Conservation (phyloP, 2,329 filamentous ascomycete genomes). For the Emmonsia crescens region DNA sequence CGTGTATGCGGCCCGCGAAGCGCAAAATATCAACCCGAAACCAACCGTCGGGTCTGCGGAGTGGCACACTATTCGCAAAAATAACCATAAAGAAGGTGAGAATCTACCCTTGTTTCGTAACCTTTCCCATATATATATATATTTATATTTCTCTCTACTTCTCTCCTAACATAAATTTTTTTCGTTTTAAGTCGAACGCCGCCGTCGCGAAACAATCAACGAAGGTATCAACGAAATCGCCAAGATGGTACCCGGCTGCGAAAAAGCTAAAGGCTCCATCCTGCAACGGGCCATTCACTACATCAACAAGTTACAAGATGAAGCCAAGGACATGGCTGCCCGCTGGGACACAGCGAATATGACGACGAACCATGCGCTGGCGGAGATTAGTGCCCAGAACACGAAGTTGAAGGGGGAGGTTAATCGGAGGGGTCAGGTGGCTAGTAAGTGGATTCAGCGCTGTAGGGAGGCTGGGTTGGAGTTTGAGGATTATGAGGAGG, state of each 20-base stretch:
- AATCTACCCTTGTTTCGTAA: neutral
- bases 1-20: slow-evolving; percentile 42
- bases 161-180: too few relatives aligned
- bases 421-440: slow-evolving; percentile 68
- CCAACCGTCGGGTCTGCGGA: slow-evolving; percentile 91
- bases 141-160: too few relatives aligned
- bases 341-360: slow-evolving; percentile 35
- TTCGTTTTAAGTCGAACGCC: slow-evolving; percentile 97
- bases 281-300: slow-evolving; percentile 87
- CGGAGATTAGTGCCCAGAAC: slow-evolving; percentile 87
- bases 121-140: neutral
- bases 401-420: slow-evolving; percentile 92
- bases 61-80: slow-evolving; percentile 94
- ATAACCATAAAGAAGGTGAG: slow-evolving; percentile 97
- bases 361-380: slow-evolving; percentile 41
- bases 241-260: slow-evolving; percentile 93
- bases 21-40: slow-evolving; percentile 50
- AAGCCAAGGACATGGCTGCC: slow-evolving; percentile 33
- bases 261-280: slow-evolving; percentile 98
- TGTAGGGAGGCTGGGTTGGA: slow-evolving; percentile 38
- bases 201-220: slow-evolving; percentile 94
- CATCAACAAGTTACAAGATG: slow-evolving; percentile 65
- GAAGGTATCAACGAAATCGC: slow-evolving; percentile 97
- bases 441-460: slow-evolving; percentile 36
- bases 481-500: slow-evolving; percentile 40